Percentiles rank a stretch among this genome's conserved stretches.
These are phyloP conservation scores for Astragalus membranaceus DNA, from an alignment of 306 rosid species.

Conservation along the genomic window DNA sequence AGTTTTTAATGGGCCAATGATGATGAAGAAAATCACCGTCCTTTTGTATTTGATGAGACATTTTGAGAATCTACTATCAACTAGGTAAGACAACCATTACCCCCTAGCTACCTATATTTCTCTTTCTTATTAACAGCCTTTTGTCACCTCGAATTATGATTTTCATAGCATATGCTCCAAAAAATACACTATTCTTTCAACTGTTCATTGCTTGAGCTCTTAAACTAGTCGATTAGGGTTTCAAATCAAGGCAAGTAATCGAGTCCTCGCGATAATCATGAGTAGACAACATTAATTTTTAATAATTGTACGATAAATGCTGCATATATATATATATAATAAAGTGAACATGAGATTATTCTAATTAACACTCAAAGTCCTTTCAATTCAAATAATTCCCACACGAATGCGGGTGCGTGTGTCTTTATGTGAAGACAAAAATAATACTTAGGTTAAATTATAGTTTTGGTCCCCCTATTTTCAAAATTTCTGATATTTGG, in stretches of 20 bases:
- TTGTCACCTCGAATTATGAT: conserved; percentile 20
- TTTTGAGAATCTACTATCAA: conserved; percentile 47
- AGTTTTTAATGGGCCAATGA: conserved; percentile 33
- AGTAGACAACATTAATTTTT: conserved; percentile 13
- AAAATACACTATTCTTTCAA: conserved; percentile 25
- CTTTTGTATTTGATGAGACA: conserved; percentile 53
- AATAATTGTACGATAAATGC: background rate
- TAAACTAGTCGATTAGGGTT: conserved; percentile 16
- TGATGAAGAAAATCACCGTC: conserved; percentile 43
- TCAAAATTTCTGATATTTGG: too few species aligned
- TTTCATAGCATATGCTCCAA: conserved; percentile 28
- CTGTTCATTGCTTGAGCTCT: conserved; percentile 11
- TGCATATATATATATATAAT: background rate
- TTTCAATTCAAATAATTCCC: background rate
- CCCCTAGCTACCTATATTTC: conserved; percentile 7
- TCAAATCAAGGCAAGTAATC: conserved; percentile 21
- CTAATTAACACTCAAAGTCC: background rate
- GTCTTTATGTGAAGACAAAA: background rate
- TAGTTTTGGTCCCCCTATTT: too few species aligned
- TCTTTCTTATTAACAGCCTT: conserved; percentile 15
- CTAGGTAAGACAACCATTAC: conserved; percentile 19
- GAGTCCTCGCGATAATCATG: conserved; percentile 26
- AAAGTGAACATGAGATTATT: background rate
- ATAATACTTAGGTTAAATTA: too few species aligned
- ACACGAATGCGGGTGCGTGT: background rate